Evolutionary conservation across 2,329 filamentous ascomycete species (phyloP).

Genomic region (Knoxdaviesia proteae): DNA sequence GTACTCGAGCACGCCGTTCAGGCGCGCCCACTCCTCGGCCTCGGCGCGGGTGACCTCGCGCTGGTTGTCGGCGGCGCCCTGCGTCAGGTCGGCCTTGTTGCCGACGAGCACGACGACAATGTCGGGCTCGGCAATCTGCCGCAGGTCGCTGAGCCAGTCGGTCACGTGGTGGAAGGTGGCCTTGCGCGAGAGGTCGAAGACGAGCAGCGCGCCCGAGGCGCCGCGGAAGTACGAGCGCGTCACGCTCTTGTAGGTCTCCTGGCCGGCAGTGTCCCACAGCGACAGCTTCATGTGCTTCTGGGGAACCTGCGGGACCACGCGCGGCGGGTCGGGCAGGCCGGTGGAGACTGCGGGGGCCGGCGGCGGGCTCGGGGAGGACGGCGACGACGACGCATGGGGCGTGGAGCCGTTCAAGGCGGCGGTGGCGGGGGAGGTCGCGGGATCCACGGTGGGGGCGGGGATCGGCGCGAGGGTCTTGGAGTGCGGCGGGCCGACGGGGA

Average conservation of each 20-base stretch:
- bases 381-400: neutral
- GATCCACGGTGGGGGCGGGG: conserved; percentile 7
- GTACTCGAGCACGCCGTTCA: conserved; percentile 77
- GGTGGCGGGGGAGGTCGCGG: neutral
- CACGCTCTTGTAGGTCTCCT: conserved; percentile 94
- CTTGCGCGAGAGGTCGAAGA: conserved; percentile 81
- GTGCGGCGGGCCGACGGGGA: conserved; percentile 72
- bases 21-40: conserved; percentile 71
- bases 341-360: conserved; percentile 7
- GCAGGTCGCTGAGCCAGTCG: conserved; percentile 82
- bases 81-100: conserved; percentile 76
- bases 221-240: conserved; percentile 87
- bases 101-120: conserved; percentile 90
- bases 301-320: conserved; percentile 8
- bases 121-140: conserved; percentile 85
- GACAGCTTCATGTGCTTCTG: conserved; percentile 81
- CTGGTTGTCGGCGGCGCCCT: conserved; percentile 29
- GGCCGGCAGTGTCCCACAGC: conserved; percentile 89
- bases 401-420: neutral
- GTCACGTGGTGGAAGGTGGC: conserved; percentile 75
- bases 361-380: neutral
- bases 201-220: conserved; percentile 49
- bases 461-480: conserved; percentile 17
- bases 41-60: conserved; percentile 66
- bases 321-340: conserved; percentile 33